A percentile compares a stretch with the other conserved stretches of the same genome.
phyloP scores from a whole-genome alignment of 352 stramenopile genomes.

The Phytophthora capsici region DNA sequence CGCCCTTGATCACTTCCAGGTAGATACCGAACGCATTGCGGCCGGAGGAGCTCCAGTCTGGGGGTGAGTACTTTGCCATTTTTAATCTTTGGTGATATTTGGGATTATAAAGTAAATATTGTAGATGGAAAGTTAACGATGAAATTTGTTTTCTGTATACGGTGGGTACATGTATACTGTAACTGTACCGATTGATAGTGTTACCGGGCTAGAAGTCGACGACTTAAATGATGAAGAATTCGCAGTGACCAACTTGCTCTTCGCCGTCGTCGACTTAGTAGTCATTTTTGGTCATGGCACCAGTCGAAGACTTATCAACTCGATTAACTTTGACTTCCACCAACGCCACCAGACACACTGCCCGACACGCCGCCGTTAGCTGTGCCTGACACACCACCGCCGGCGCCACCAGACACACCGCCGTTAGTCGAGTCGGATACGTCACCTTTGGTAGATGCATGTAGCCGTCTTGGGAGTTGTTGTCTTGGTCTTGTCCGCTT shows the following conservation, averaged over 20 bases:
- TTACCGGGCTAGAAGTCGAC: too few species aligned
- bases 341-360: too few species aligned
- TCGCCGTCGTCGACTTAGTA: too few species aligned
- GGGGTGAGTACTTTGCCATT: constrained; percentile 52
- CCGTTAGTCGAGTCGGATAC: too few species aligned
- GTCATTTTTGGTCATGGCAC: background rate
- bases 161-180: background rate
- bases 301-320: background rate
- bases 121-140: too few species aligned
- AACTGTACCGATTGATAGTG: too few species aligned
- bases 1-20: constrained; percentile 77
- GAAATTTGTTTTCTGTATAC: background rate
- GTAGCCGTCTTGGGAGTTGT: background rate
- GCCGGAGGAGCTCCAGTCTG: constrained; percentile 54
- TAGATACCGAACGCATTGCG: constrained; percentile 60
- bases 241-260: too few species aligned
- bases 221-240: too few species aligned
- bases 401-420: background rate
- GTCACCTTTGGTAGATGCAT: too few species aligned
- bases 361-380: too few species aligned
- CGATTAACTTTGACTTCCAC: too few species aligned
- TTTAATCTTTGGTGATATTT: background rate
- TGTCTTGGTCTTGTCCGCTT: background rate
- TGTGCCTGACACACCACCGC: background rate
- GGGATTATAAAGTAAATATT: too few species aligned